phyloP scores from a whole-genome alignment of 2,329 filamentous ascomycete genomes.

The Amauroascus verrucosus region DNA sequence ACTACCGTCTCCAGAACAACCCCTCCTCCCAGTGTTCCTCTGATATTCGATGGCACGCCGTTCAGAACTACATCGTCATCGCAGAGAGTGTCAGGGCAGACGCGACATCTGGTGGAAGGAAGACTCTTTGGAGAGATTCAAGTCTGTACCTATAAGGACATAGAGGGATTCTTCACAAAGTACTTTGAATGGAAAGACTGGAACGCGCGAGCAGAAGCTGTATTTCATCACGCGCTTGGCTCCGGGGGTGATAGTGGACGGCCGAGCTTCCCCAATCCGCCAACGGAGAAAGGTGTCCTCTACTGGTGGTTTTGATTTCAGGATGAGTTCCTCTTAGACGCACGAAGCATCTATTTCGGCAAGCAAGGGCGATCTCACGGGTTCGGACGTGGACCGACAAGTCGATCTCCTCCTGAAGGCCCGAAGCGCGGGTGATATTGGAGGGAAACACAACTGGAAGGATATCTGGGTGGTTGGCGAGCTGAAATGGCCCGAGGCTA shows the following conservation, averaged over 20 bases:
- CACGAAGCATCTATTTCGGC: constrained; percentile 12
- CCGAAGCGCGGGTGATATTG: not conserved
- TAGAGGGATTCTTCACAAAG: constrained; percentile 18
- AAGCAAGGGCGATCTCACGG: constrained; percentile 10
- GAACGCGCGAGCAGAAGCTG: constrained; percentile 9
- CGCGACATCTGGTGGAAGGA: constrained; percentile 14
- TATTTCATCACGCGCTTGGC: constrained; percentile 3
- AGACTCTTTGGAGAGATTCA: constrained; percentile 17
- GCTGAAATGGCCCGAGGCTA: constrained; percentile 12
- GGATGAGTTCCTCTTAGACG: constrained; percentile 14
- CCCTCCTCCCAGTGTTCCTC: constrained; percentile 6
- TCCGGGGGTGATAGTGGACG: constrained; percentile 11
- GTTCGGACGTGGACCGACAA: constrained; percentile 15
- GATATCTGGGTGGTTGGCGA: constrained; percentile 17
- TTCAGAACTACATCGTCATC: constrained; percentile 11
- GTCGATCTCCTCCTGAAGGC: constrained; percentile 17
- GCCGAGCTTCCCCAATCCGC: constrained; percentile 14
- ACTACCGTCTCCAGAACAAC: constrained; percentile 8
- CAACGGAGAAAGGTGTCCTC: constrained; percentile 8
- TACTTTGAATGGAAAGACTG: constrained; percentile 20
- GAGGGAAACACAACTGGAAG: constrained; percentile 17
- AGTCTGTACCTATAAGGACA: constrained; percentile 14
- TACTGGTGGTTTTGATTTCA: constrained; percentile 18
- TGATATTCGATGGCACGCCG: constrained; percentile 8
- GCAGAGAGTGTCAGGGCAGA: constrained; percentile 17